phyloP scores from a whole-genome alignment of 768 basidiomycete species.

The Gymnopilus dilepis region DNA sequence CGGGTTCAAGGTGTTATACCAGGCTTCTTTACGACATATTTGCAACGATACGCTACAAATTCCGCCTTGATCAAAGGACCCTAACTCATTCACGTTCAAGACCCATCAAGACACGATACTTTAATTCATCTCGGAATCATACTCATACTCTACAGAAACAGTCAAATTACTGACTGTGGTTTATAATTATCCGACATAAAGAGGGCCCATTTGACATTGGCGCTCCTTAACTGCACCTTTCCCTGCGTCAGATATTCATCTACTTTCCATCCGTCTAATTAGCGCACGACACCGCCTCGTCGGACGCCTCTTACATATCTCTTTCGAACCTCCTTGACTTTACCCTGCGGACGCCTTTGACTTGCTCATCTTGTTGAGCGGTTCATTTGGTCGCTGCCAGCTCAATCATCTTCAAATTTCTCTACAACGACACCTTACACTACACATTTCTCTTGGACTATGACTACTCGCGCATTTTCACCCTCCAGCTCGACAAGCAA shows the following conservation, averaged over 20 bases:
- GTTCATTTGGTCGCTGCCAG: too few species aligned
- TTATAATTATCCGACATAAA: neutral
- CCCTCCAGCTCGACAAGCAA: neutral
- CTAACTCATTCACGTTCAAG: neutral
- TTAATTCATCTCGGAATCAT: neutral
- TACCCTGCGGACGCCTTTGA: neutral
- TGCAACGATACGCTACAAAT: neutral
- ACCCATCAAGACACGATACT: slow-evolving; percentile 7
- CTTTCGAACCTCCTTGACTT: neutral
- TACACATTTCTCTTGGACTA: neutral
- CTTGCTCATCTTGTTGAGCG: too few species aligned
- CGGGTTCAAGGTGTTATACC: neutral
- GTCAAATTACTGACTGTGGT: slow-evolving; percentile 4
- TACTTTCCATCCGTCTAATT: neutral
- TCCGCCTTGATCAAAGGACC: neutral
- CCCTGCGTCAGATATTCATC: neutral
- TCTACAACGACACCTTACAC: neutral
- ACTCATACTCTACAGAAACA: slow-evolving; percentile 10
- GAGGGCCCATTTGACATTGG: neutral
- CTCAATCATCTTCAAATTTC: neutral
- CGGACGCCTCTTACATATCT: neutral
- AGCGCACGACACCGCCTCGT: neutral
- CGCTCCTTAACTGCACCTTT: slow-evolving; percentile 10
- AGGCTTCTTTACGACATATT: slow-evolving; percentile 1
- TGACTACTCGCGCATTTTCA: neutral